Evolutionary conservation across 805 yeast genomes (phyloP).

Genomic region (Hanseniaspora lindneri): DNA sequence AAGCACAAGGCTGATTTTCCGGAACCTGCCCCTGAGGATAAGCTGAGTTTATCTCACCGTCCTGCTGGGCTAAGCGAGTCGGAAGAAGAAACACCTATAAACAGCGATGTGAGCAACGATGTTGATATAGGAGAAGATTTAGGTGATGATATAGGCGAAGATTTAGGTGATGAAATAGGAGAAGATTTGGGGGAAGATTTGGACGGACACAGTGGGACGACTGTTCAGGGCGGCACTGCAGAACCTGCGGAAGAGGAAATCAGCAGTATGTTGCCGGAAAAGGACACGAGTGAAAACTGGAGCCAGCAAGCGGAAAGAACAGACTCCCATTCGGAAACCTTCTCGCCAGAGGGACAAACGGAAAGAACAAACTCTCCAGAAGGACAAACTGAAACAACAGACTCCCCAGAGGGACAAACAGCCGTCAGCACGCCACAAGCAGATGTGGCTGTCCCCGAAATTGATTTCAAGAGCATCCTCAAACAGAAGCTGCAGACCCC

Average conservation of each 20-base stretch:
- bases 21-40: not conserved
- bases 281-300: no score
- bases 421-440: not conserved
- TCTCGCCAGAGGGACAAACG: no score
- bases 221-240: conserved; percentile 19
- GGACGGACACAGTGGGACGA: conserved; percentile 20
- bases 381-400: conserved; percentile 16
- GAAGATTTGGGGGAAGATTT: conserved; percentile 24
- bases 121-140: conserved; percentile 21
- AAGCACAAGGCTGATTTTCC: not conserved
- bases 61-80: not conserved
- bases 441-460: not conserved
- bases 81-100: conserved; percentile 9
- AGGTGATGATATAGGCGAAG: conserved; percentile 29
- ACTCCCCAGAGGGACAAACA: not conserved
- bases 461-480: not conserved
- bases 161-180: conserved; percentile 22
- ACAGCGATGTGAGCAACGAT: not conserved
- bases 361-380: conserved; percentile 18
- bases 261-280: conserved; percentile 5
- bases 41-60: not conserved
- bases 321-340: no score
- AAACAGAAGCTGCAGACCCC: conserved; percentile 10
- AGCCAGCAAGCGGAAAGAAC: no score
- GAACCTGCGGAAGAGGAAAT: conserved; percentile 12